phyloP scores from a whole-genome alignment of 1,284 basidiomycete species.

The Fomitopsis schrenkii region DNA sequence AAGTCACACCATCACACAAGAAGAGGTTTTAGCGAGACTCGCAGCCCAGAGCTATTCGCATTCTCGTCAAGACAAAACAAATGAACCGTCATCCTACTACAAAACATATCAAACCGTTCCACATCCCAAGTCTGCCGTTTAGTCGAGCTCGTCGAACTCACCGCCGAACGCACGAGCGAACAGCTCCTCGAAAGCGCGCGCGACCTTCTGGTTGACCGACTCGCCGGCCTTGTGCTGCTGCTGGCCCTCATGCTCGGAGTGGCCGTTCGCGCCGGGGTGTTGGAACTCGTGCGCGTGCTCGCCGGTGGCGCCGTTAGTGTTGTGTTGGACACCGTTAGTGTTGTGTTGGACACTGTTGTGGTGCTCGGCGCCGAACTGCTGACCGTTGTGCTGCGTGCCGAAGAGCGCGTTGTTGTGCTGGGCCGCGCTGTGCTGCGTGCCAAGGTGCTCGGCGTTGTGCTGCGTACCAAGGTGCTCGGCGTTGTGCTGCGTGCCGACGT shows the following conservation, averaged over 20 bases:
- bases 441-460: neutral
- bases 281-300: too few relatives aligned
- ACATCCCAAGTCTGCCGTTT: neutral
- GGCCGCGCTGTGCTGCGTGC: neutral
- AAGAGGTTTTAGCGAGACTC: neutral
- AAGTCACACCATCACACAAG: neutral
- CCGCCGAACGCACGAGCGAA: neutral
- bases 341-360: neutral
- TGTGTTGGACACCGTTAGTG: neutral
- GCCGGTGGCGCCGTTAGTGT: neutral
- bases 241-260: too few relatives aligned
- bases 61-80: neutral
- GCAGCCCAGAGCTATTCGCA: conserved; percentile 2
- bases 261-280: too few relatives aligned
- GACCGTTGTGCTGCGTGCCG: neutral
- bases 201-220: neutral
- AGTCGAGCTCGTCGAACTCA: neutral
- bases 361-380: neutral
- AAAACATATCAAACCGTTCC: neutral
- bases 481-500: neutral
- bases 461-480: neutral
- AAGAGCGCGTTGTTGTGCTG: neutral
- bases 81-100: neutral
- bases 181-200: neutral
- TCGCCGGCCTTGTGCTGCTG: too few relatives aligned